These are phyloP conservation scores for Alternaria sp. DNA, from an alignment of 2,329 filamentous ascomycete genomes.

Conservation along the genomic window DNA sequence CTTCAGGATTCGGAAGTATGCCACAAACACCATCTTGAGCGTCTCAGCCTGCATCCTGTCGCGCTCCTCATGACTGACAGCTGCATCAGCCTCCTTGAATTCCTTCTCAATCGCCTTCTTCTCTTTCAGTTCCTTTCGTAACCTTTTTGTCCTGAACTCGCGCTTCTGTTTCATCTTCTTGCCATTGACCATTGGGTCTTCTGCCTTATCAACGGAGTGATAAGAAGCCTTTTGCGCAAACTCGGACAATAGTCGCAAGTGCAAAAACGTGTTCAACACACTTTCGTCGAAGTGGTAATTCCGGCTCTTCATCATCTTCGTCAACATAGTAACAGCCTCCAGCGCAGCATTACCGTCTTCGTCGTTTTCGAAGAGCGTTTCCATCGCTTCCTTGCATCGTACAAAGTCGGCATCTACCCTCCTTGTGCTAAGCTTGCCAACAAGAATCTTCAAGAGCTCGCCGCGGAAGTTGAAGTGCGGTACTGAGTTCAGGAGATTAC, in stretches of 20 bases:
- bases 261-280: constrained; percentile 88
- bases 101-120: constrained; percentile 90
- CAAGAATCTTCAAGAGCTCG: constrained; percentile 86
- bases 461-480: constrained; percentile 97
- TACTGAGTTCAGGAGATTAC: constrained; percentile 78
- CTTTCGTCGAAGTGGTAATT: constrained; percentile 84
- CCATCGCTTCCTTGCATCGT: constrained; percentile 79
- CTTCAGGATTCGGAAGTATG: constrained; percentile 95
- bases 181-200: constrained; percentile 55
- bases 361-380: constrained; percentile 83
- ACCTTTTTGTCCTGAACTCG: constrained; percentile 87
- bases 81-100: constrained; percentile 88
- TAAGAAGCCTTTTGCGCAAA: constrained; percentile 85
- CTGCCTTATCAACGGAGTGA: constrained; percentile 72
- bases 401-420: constrained; percentile 76
- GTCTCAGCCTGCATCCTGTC: constrained; percentile 96
- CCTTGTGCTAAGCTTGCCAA: constrained; percentile 79
- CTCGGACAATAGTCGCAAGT: constrained; percentile 85
- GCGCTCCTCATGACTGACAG: constrained; percentile 89
- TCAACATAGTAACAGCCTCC: constrained; percentile 82
- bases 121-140: constrained; percentile 84
- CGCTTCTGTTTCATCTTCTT: constrained; percentile 77
- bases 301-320: constrained; percentile 93
- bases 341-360: constrained; percentile 89
- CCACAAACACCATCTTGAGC: constrained; percentile 91